phyloP scores from a whole-genome alignment of 495 filamentous ascomycete species.

The Penicillium alfredii region DNA sequence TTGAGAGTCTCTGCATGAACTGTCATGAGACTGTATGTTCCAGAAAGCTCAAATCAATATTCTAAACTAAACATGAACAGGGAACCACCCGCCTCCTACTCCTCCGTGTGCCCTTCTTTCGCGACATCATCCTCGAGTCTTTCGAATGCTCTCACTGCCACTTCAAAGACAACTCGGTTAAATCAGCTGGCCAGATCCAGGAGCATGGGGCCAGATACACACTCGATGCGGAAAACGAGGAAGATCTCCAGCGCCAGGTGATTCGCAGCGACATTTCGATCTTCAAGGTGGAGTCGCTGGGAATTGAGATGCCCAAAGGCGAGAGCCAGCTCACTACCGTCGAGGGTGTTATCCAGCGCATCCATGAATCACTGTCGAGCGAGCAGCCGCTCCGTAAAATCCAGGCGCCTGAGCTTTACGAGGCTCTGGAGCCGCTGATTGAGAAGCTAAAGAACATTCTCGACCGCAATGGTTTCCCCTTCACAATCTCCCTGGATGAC shows the following conservation, averaged over 20 bases:
- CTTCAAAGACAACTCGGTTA: constrained; percentile 85
- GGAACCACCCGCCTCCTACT: constrained; percentile 81
- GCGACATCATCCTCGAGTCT: constrained; percentile 93
- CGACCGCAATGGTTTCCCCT: constrained; percentile 71
- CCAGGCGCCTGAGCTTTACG: constrained; percentile 64
- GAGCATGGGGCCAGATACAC: constrained; percentile 77
- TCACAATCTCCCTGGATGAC: constrained; percentile 80
- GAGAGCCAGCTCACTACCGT: constrained; percentile 86
- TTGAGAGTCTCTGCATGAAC: constrained; percentile 66
- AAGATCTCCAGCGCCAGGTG: constrained; percentile 77
- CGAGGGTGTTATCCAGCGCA: constrained; percentile 74
- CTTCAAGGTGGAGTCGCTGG: constrained; percentile 76
- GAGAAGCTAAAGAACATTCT: constrained; percentile 65
- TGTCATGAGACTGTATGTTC: constrained; percentile 74
- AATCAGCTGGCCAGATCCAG: constrained; percentile 85
- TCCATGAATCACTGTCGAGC: constrained; percentile 67
- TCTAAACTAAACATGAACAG: constrained; percentile 35
- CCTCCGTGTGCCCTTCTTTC: constrained; percentile 90
- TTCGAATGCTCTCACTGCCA: constrained; percentile 87
- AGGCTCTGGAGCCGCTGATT: constrained; percentile 69
- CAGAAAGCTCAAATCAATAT: not conserved
- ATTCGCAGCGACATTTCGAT: constrained; percentile 83
- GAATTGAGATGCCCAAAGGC: constrained; percentile 85
- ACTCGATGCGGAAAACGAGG: constrained; percentile 59
- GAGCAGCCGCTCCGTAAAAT: constrained; percentile 71